These are phyloP conservation scores for Microglena sp. DNA, from an alignment of 139 green algal genomes.

Conservation along the genomic window DNA sequence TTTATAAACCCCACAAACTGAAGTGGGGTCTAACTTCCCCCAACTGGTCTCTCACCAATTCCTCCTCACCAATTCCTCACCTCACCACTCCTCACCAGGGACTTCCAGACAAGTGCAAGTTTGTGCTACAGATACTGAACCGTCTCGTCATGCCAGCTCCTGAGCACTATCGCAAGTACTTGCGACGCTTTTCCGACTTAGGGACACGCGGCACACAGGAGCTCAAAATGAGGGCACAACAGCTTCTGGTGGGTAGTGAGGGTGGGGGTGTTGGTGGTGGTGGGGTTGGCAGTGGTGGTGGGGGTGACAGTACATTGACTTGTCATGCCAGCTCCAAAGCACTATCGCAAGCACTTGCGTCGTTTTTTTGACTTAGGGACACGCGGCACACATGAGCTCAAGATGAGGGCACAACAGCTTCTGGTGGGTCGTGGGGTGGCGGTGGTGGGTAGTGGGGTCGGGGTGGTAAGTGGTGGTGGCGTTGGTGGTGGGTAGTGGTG, in stretches of 20 bases:
- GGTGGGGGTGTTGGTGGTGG: too few relatives aligned
- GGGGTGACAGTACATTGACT: conserved; percentile 66
- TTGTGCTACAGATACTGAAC: conserved; percentile 67
- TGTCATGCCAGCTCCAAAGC: conserved; percentile 59
- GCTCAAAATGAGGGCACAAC: conserved; percentile 36
- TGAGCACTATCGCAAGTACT: conserved; percentile 52
- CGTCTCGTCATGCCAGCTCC: conserved; percentile 64
- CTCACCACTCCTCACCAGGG: too few relatives aligned
- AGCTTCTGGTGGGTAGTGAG: conserved; percentile 47
- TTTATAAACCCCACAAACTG: too few relatives aligned
- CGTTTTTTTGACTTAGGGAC: conserved; percentile 59
- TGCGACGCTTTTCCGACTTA: conserved; percentile 71
- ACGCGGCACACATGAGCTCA: conserved; percentile 30
- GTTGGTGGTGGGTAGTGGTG: too few relatives aligned
- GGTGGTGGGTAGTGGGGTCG: too few relatives aligned
- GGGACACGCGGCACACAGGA: conserved; percentile 24
- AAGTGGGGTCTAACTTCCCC: too few relatives aligned
- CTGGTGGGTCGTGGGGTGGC: too few relatives aligned
- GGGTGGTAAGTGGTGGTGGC: too few relatives aligned
- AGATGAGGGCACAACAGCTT: conserved; percentile 50
- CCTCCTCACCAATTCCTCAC: too few relatives aligned
- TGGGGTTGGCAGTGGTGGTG: too few relatives aligned
- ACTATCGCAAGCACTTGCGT: conserved; percentile 63
- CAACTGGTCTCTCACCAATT: too few relatives aligned
- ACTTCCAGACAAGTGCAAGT: conserved; percentile 50